These are phyloP conservation scores for Tympanopsis confertula DNA, from an alignment of 2,329 filamentous ascomycete genomes.

Conservation along the genomic window DNA sequence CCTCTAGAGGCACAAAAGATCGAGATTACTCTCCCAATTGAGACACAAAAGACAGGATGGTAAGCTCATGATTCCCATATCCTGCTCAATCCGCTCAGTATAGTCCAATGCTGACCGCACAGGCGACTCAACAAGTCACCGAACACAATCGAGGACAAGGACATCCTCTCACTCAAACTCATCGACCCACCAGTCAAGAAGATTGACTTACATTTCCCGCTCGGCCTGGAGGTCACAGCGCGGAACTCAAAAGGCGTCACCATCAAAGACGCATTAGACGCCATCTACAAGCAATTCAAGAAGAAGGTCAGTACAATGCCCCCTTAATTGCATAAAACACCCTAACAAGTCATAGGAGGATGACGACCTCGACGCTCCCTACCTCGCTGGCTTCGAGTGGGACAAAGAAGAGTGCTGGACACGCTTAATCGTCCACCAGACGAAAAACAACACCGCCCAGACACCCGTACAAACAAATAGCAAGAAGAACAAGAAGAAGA, in stretches of 20 bases:
- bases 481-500: slow-evolving; percentile 1
- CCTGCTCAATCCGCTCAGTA: neutral
- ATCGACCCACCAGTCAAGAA: slow-evolving; percentile 52
- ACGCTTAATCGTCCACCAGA: slow-evolving; percentile 1
- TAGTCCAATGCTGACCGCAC: neutral
- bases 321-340: neutral
- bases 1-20: slow-evolving; percentile 1
- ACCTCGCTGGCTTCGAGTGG: slow-evolving; percentile 60
- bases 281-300: slow-evolving; percentile 2
- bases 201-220: slow-evolving; percentile 55
- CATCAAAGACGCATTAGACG: slow-evolving; percentile 58
- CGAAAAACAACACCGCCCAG: neutral
- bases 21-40: neutral
- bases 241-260: slow-evolving; percentile 58
- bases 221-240: slow-evolving; percentile 53
- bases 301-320: neutral
- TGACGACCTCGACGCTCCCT: slow-evolving; percentile 52
- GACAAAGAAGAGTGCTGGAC: slow-evolving; percentile 41
- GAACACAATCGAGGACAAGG: slow-evolving; percentile 45
- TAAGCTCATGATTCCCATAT: neutral
- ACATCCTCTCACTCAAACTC: slow-evolving; percentile 47
- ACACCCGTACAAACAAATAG: neutral
- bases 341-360: slow-evolving; percentile 35
- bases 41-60: slow-evolving; percentile 1
- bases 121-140: slow-evolving; percentile 60